phyloP scores from a whole-genome alignment of 2,329 filamentous ascomycete species.

The Aureobasidium sp. region DNA sequence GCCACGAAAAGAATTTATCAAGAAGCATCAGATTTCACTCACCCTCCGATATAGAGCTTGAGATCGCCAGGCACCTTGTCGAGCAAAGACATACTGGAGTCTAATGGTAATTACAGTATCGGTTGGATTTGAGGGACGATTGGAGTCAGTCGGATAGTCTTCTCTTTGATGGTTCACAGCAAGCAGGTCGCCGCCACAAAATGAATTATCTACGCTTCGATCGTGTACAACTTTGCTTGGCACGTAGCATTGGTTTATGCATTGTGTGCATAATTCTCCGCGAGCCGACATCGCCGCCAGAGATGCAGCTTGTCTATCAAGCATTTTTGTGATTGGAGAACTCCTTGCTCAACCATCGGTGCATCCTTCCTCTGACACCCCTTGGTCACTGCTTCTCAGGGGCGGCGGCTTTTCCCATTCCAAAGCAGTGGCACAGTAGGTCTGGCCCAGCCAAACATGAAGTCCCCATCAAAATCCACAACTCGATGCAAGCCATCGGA shows the following conservation, averaged over 20 bases:
- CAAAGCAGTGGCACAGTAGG: not conserved
- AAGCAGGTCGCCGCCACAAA: not conserved
- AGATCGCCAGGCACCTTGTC: constrained; percentile 62
- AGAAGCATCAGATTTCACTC: constrained; percentile 30
- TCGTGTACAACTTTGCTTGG: not conserved
- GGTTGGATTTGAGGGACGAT: not conserved
- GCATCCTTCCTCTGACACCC: not conserved
- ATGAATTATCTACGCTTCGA: not conserved
- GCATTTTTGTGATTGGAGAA: not conserved
- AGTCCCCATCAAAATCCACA: not conserved
- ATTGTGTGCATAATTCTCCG: not conserved
- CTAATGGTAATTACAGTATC: not conserved
- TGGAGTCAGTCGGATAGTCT: not conserved
- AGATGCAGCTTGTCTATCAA: not conserved
- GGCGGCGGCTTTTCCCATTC: constrained; percentile 4
- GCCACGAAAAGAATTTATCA: constrained; percentile 9
- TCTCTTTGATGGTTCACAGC: not conserved
- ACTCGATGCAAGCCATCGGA: not conserved
- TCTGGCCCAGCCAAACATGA: constrained; percentile 4
- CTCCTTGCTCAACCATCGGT: not conserved
- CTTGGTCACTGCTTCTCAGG: constrained; percentile 15
- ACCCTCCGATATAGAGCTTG: constrained; percentile 76
- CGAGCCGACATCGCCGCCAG: not conserved
- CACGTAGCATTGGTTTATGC: not conserved
- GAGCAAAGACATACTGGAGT: constrained; percentile 47